phyloP scores from a whole-genome alignment of 2,329 filamentous ascomycete genomes.

The Trichoderma sp. region DNA sequence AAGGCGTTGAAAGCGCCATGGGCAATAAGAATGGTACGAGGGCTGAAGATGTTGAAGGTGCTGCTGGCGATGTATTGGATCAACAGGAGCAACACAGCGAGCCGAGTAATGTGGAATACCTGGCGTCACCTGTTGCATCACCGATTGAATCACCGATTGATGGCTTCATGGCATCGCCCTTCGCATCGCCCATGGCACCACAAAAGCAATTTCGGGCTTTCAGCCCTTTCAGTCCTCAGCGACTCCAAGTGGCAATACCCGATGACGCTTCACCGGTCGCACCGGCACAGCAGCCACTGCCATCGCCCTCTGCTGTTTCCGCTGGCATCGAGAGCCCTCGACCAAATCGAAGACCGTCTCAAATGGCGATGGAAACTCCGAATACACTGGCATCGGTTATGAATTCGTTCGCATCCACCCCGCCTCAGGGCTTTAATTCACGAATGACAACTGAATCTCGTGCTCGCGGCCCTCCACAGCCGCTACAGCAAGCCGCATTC shows the following conservation, averaged over 20 bases:
- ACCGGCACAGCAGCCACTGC: conserved; percentile 1
- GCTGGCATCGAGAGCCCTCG: conserved; percentile 22
- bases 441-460: conserved; percentile 34
- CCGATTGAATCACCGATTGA: not conserved
- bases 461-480: conserved; percentile 33
- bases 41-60: not conserved
- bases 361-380: not conserved
- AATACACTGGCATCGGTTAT: not conserved
- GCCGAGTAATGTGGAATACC: not conserved
- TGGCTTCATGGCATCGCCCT: not conserved
- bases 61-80: not conserved
- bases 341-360: conserved; percentile 15
- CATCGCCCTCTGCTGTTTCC: conserved; percentile 16
- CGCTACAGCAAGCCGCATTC: conserved; percentile 34
- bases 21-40: not conserved
- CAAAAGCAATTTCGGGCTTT: not conserved
- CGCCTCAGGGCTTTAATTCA: conserved; percentile 37
- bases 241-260: conserved; percentile 2
- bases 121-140: not conserved
- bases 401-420: conserved; percentile 32
- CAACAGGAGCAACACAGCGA: not conserved
- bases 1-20: not conserved
- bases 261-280: not conserved
- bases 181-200: not conserved
- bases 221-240: conserved; percentile 11